Base-by-base conservation (phyloP, 31 red algal species). In the Endocladia muricata region DNA sequence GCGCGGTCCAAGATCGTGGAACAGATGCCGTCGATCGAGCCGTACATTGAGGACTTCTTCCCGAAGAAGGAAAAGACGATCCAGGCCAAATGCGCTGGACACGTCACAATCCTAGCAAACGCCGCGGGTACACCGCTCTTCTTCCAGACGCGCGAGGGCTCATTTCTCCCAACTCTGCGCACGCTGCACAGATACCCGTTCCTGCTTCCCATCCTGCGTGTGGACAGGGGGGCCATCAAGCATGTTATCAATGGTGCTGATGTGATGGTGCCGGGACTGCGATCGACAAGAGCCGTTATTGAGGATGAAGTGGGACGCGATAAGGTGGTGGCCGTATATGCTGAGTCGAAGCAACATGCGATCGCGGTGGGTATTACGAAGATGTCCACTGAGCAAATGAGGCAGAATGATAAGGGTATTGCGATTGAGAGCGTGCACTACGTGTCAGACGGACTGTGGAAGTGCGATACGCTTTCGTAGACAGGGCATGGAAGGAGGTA, bases 61-160 rank as follows among this genome's bases (percentile, higher is more conserved):
- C 90, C 95, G 43, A 98, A 94, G 80, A 98, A 98, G 81, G 95
- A 93, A 41, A 93, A 93, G 66, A 82, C 87, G 59, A 60, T 87
- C 1, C 61, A 81, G 0, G 80, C 83, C 78, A 93, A 93, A 59
- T 94, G 85, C 25, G 31, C 80, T n/a, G 88, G 67, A 4, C 86
- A 98, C 52, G 21, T 90, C 29, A 80, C 73, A 39, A 47, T 98
- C 28, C 61, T 94, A 11, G 71, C 76, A 13, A 73, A 35, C 35
- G 47, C 78, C 2, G 44, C 21, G 32, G 83, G 54, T 3, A 77
- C 57, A 22, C 93, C 93, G 19, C 55, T 94, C 4, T 98, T 98
- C 68, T 93, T 94, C 51, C 78, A 91, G 4, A 65, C 78, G 9
- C 77, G 95, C 28, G 83, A 91, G 41, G 95, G 90, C 2, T 49